Conservation (phyloP, 352 stramenopile species). For the Globisporangium sylvaticum region DNA sequence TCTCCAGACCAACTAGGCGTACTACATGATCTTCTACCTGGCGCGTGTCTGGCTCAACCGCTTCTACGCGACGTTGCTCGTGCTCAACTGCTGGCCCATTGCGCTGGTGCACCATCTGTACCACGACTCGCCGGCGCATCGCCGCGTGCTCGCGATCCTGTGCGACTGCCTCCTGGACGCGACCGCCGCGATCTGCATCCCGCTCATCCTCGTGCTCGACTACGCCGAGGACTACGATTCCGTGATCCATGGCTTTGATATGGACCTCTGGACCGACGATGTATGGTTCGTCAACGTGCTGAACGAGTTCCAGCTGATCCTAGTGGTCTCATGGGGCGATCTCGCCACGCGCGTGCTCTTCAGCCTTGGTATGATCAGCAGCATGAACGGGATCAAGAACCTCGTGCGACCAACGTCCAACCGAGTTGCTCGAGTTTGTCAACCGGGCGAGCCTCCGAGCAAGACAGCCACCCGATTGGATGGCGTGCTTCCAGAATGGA, state of each 20-base stretch:
- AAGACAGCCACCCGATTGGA: neutral
- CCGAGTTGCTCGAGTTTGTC: neutral
- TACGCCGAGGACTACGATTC: slow-evolving; percentile 2
- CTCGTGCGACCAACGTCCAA: neutral
- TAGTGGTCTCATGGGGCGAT: neutral
- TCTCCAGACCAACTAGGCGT: neutral
- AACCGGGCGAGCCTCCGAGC: neutral
- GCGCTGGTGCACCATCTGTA: neutral
- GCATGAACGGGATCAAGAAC: slow-evolving; percentile 7
- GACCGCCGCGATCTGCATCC: neutral
- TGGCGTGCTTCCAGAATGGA: neutral
- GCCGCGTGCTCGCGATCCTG: neutral
- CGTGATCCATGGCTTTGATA: neutral
- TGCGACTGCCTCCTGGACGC: slow-evolving; percentile 6
- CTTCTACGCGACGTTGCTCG: slow-evolving; percentile 1
- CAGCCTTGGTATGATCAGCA: neutral
- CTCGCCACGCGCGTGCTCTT: slow-evolving; percentile 1
- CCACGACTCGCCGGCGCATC: neutral
- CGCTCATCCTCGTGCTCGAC: neutral
- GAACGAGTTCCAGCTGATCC: slow-evolving; percentile 2
- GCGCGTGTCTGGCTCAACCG: slow-evolving; percentile 1
- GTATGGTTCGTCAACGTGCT: slow-evolving; percentile 4
- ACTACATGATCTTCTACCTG: neutral
- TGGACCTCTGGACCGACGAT: neutral
- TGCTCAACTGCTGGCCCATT: slow-evolving; percentile 7